Percentiles rank a stretch among this genome's conserved stretches.
phyloP scores from a whole-genome alignment of 106 monocot species.

The Allium cepa region DNA sequence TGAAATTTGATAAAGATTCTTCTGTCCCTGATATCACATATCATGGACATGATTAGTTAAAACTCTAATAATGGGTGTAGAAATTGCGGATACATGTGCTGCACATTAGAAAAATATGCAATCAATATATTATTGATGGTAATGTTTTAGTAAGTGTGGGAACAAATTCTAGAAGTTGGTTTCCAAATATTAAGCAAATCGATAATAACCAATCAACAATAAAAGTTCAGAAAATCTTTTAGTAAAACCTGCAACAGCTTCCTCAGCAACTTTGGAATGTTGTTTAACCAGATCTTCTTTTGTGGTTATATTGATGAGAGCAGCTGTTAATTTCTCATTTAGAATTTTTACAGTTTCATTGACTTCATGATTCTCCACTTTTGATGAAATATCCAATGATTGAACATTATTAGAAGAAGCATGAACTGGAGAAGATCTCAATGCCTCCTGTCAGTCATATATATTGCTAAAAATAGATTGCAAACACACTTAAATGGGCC shows the following conservation, averaged over 20 bases:
- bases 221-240: not conserved
- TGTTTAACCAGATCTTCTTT: slow-evolving; percentile 83
- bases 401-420: slow-evolving; percentile 29
- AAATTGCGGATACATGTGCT: not conserved
- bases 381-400: slow-evolving; percentile 37
- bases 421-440: slow-evolving; percentile 23
- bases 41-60: no score
- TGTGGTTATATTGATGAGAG: slow-evolving; percentile 49
- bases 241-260: slow-evolving; percentile 69
- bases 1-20: no score
- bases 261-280: slow-evolving; percentile 80
- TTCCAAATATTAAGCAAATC: not conserved
- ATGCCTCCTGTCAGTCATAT: slow-evolving; percentile 5
- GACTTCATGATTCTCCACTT: slow-evolving; percentile 13
- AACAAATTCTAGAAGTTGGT: not conserved
- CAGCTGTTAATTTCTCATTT: slow-evolving; percentile 59
- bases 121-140: not conserved
- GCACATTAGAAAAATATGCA: not conserved
- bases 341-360: slow-evolving; percentile 48
- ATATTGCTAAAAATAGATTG: no score
- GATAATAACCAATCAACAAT: not conserved
- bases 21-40: no score
- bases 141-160: not conserved
- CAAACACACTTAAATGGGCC: no score
- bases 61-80: not conserved